phyloP scores from a whole-genome alignment of 179 eudicot genomes.

The Pouteria campechiana region DNA sequence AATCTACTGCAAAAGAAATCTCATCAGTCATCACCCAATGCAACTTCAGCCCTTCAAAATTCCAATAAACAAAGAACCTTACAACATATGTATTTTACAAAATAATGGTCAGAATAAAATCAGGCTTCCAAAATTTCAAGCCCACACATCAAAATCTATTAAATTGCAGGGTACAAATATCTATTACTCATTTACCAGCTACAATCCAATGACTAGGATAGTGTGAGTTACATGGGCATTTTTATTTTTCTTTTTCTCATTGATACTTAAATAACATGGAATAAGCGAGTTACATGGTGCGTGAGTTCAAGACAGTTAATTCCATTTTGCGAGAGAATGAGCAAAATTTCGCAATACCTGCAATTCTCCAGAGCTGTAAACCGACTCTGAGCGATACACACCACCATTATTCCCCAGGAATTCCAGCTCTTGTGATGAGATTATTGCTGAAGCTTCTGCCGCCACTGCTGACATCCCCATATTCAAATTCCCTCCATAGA shows the following conservation, averaged over 20 bases:
- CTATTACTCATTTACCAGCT: not conserved
- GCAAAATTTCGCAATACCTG: slow-evolving; percentile 31
- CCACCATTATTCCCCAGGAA: slow-evolving; percentile 57
- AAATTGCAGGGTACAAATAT: no score
- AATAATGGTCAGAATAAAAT: no score
- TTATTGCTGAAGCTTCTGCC: slow-evolving; percentile 26
- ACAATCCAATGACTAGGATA: not conserved
- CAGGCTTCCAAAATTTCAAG: no score
- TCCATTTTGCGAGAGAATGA: no score
- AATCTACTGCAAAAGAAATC: not conserved
- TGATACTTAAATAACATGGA: not conserved
- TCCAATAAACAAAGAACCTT: no score
- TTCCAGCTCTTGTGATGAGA: slow-evolving; percentile 32
- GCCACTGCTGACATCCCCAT: slow-evolving; percentile 10
- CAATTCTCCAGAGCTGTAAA: slow-evolving; percentile 37
- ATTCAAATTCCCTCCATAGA: slow-evolving; percentile 18
- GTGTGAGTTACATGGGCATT: not conserved
- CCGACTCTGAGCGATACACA: slow-evolving; percentile 38
- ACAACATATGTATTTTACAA: no score
- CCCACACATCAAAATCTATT: no score
- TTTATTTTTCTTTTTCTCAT: not conserved
- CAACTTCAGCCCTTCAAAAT: no score
- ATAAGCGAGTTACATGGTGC: no score
- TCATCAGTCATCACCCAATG: no score
- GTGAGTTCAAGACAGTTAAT: not conserved